Conservation (phyloP, 139 green algal species). For the Dunaliella sp. region DNA sequence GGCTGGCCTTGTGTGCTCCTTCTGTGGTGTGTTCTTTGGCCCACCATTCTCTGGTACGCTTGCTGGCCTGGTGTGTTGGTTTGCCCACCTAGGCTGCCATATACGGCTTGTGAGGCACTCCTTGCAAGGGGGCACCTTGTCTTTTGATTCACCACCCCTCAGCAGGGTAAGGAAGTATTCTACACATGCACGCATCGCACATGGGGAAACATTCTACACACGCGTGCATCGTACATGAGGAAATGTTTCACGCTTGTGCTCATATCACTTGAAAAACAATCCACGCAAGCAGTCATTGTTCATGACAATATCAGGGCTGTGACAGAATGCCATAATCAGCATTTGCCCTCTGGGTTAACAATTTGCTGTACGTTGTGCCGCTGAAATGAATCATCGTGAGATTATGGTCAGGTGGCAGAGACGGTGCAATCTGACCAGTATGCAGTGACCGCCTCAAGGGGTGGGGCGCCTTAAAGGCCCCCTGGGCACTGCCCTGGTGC, state of each 20-base stretch:
- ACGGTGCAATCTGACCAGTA: constrained; percentile 81
- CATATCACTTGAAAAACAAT: too few relatives aligned
- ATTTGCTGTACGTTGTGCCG: not conserved
- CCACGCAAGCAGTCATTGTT: too few relatives aligned
- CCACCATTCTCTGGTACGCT: not conserved
- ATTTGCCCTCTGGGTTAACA: too few relatives aligned
- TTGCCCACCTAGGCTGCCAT: too few relatives aligned
- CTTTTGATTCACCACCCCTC: not conserved
- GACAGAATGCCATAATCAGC: not conserved
- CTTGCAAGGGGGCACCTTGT: too few relatives aligned
- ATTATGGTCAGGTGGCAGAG: constrained; percentile 73
- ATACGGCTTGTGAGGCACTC: too few relatives aligned
- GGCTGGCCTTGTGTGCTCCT: too few relatives aligned
- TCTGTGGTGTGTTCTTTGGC: too few relatives aligned
- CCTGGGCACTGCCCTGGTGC: too few relatives aligned
- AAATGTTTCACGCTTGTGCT: not conserved
- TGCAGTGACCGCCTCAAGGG: too few relatives aligned
- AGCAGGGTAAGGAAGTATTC: not conserved
- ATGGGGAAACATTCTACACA: constrained; percentile 8
- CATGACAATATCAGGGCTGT: not conserved
- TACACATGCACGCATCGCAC: not conserved
- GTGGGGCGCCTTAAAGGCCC: too few relatives aligned
- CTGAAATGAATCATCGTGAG: constrained; percentile 77
- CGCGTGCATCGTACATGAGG: not conserved
- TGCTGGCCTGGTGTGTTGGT: too few relatives aligned